Evolutionary conservation across 805 yeast species (phyloP).

Genomic region (Pichia heedii): DNA sequence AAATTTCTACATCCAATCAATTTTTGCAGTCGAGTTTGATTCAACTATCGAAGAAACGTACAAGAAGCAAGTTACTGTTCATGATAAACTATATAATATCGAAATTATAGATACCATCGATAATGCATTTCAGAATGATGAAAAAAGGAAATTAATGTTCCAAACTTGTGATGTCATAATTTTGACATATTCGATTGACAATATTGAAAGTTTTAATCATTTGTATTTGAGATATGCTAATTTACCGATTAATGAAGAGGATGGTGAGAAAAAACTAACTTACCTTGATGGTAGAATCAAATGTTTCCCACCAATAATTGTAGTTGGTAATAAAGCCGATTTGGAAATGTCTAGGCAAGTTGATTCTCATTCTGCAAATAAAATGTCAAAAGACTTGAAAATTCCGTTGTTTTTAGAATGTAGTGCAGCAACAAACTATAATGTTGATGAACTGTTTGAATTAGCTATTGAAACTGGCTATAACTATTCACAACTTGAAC

Average conservation of each 20-base stretch:
- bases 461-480: conserved; percentile 12
- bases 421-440: conserved; percentile 70
- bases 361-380: conserved; percentile 31
- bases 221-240: conserved; percentile 6
- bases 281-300: conserved; percentile 2
- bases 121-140: conserved; percentile 42
- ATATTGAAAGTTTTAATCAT: conserved; percentile 15
- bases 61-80: conserved; percentile 20
- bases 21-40: conserved; percentile 17
- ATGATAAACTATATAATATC: conserved; percentile 30
- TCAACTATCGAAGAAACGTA: conserved; percentile 24
- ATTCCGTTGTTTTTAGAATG: conserved; percentile 49
- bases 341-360: conserved; percentile 70
- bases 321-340: conserved; percentile 78
- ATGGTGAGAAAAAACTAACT: conserved; percentile 1
- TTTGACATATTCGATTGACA: conserved; percentile 41
- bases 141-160: conserved; percentile 11
- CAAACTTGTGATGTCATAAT: conserved; percentile 39
- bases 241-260: conserved; percentile 29
- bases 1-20: conserved; percentile 17
- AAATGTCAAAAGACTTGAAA: conserved; percentile 17
- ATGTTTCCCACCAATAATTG: conserved; percentile 21
- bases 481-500: conserved; percentile 6
- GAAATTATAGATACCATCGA: conserved; percentile 84
- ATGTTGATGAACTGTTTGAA: conserved; percentile 72